A percentile compares a stretch with the other conserved stretches of the same genome.
Conservation (phyloP, 345 rosid species). For the Citrus reticulata region DNA sequence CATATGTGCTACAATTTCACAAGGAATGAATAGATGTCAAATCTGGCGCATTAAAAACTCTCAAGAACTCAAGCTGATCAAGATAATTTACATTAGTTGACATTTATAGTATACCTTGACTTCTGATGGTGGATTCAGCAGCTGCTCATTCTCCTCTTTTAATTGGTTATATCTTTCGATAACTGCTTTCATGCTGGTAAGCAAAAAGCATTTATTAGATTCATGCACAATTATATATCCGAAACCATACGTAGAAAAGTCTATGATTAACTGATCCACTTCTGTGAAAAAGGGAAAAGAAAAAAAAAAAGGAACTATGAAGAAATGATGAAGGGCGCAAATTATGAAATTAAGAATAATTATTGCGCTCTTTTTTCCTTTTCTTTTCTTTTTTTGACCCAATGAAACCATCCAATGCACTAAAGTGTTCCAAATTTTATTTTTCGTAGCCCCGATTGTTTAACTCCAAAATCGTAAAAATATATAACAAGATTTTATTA, state of each 20-base stretch:
- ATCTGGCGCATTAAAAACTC: background rate
- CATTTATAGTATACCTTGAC: conserved; percentile 46
- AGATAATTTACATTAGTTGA: too few species aligned
- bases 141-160: conserved; percentile 59
- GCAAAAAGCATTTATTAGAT: conserved; percentile 7
- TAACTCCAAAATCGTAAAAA: too few species aligned
- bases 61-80: background rate
- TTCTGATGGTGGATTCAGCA: conserved; percentile 53
- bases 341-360: too few species aligned
- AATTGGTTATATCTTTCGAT: conserved; percentile 58
- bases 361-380: too few species aligned
- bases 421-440: too few species aligned
- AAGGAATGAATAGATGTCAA: too few species aligned
- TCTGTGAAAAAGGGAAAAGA: background rate
- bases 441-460: too few species aligned
- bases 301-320: too few species aligned
- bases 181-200: conserved; percentile 59
- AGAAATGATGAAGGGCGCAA: too few species aligned
- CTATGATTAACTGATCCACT: background rate
- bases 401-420: too few species aligned
- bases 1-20: background rate
- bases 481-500: too few species aligned
- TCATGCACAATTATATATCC: background rate
- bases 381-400: too few species aligned
- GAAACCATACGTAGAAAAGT: background rate